Base-by-base conservation (phyloP, 768 basidiomycete species). In the Leccinum longicurvipes region DNA sequence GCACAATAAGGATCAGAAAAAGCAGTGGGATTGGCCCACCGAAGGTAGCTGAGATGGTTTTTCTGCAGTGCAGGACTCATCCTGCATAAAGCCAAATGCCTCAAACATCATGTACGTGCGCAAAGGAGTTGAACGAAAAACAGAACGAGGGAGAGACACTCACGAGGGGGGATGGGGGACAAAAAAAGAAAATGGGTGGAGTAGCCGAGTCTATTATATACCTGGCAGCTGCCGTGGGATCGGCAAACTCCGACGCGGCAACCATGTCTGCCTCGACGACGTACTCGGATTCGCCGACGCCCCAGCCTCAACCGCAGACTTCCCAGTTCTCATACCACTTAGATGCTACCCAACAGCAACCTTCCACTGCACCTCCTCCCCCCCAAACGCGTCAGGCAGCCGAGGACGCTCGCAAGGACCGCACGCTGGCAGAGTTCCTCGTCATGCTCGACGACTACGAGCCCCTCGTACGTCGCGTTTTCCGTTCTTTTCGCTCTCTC, bases 371-470 rank as follows among this genome's bases (percentile, higher is more conserved):
- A 46, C 41, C 62, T 28, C 44, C 61, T 27, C 76, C 67, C 44
- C 76, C 67, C 21, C 82, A 83, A 60, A 77, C 86, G 2, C 82
- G 87, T 42, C 86, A 89, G 61, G 83, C 82, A 6, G 82, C 87
- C 17, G 90, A 91, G 63, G 87, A 89, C 59, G 91, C 90, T 0
- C 77, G 90, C 63, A 93, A 93, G 67, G 95, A 98, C 73, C 80
- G 89, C 49, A 95, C 91, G 1, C 71, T 98, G 48, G 91, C 91
- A 6, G 93, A 98, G 67, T 95, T 98, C 64, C 80, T 98, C 77
- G 78, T 95, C 36, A 93, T 96, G 92, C 77, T 98, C 29, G 96
- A 98, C 64, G 94, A 96, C 47, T 98, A 97, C 67, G 92, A 98
- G 66, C 96, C 96, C 44, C 72, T 98, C 70, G 96, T 96, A 65